These are phyloP conservation scores for Kwoniella dendrophila DNA, from an alignment of 768 basidiomycete genomes.

Conservation along the genomic window DNA sequence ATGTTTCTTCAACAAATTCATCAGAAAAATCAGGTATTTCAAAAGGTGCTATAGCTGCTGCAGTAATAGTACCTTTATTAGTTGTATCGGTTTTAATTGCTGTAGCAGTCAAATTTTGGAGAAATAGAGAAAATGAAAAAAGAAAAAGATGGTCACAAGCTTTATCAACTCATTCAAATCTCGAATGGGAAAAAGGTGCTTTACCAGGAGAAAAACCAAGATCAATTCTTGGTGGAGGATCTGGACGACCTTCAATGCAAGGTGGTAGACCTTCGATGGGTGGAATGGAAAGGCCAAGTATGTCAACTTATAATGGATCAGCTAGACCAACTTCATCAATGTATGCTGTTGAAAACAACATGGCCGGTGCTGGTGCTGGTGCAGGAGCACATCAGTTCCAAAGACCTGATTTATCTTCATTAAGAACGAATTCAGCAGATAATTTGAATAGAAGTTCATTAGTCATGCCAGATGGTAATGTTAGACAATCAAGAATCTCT, in stretches of 20 bases:
- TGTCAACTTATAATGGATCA: constrained; percentile 29
- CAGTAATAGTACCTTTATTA: constrained; percentile 53
- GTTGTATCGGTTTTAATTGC: constrained; percentile 39
- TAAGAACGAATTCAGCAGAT: constrained; percentile 37
- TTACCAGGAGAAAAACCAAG: constrained; percentile 38
- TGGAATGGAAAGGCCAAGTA: constrained; percentile 25
- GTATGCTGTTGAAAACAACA: constrained; percentile 53
- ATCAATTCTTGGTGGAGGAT: constrained; percentile 46
- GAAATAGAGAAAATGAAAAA: constrained; percentile 51
- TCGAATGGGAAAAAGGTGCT: constrained; percentile 55
- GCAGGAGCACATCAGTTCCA: constrained; percentile 19
- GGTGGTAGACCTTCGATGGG: constrained; percentile 21
- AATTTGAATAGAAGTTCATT: constrained; percentile 40
- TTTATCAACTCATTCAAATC: constrained; percentile 46
- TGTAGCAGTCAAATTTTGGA: constrained; percentile 52
- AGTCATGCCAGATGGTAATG: constrained; percentile 38
- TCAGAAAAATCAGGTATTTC: constrained; percentile 37
- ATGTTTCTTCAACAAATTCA: constrained; percentile 32
- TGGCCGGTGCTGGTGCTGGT: constrained; percentile 52
- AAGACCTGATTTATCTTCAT: constrained; percentile 29
- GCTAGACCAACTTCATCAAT: constrained; percentile 40
- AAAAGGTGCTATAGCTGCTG: constrained; percentile 53
- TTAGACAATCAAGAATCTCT: constrained; percentile 52
- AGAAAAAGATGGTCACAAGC: constrained; percentile 54
- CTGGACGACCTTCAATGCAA: constrained; percentile 40